Percentiles rank a stretch among this genome's conserved stretches.
These are phyloP conservation scores for Globisporangium alternatum DNA, from an alignment of 352 stramenopile genomes.

Conservation along the genomic window DNA sequence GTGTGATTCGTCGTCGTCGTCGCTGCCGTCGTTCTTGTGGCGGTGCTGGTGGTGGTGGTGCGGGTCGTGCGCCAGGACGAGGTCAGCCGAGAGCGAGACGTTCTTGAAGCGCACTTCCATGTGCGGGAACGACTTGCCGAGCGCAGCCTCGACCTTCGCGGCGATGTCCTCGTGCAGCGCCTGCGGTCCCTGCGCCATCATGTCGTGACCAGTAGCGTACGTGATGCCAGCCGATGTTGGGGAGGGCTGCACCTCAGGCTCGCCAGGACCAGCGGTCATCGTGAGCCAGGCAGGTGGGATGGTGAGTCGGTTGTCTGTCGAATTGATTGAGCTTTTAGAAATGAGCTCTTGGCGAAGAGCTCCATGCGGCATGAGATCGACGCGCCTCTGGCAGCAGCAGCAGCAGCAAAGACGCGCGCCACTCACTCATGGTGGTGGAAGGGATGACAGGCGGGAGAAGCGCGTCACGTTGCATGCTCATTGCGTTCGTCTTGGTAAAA, in stretches of 20 bases:
- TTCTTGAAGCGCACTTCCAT: constrained; percentile 51
- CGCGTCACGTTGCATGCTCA: not conserved
- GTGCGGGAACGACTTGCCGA: constrained; percentile 38
- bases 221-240: constrained; percentile 10
- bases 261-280: constrained; percentile 8
- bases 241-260: constrained; percentile 5
- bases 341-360: constrained; percentile 4
- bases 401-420: constrained; percentile 4
- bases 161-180: constrained; percentile 35
- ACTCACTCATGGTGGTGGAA: not conserved
- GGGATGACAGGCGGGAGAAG: not conserved
- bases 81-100: constrained; percentile 38
- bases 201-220: constrained; percentile 24
- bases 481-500: not conserved
- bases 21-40: not conserved
- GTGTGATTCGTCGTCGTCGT: not conserved
- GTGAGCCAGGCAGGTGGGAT: not conserved
- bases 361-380: not conserved
- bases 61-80: constrained; percentile 23
- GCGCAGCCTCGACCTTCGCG: constrained; percentile 28
- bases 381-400: not conserved
- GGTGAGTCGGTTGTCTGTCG: not conserved
- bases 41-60: not conserved
- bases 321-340: constrained; percentile 1
- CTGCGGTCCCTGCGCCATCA: constrained; percentile 33